Conservation (phyloP, 768 basidiomycete species). For the Suillus variegatus region DNA sequence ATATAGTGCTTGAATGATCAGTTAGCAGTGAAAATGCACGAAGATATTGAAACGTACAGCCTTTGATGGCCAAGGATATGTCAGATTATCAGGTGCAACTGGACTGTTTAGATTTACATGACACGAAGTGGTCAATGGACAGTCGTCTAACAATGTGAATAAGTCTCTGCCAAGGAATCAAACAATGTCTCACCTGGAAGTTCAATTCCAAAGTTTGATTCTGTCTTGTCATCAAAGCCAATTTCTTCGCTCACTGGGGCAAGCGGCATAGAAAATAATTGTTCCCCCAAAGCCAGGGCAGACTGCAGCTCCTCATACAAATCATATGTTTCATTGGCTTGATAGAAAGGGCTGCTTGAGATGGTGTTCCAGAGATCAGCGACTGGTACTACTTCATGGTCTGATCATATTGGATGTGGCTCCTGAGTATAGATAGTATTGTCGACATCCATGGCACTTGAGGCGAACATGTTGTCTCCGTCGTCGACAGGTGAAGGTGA, state of each 20-base stretch:
- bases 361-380: not conserved
- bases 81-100: slow-evolving; percentile 33
- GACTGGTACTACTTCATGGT: not conserved
- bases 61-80: slow-evolving; percentile 11
- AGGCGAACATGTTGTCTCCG: too few species aligned
- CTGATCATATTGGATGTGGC: not conserved
- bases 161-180: not conserved
- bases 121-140: not conserved
- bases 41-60: slow-evolving; percentile 2
- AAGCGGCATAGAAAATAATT: slow-evolving; percentile 8
- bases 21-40: not conserved
- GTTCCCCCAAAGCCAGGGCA: slow-evolving; percentile 6
- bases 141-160: not conserved
- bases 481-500: not conserved
- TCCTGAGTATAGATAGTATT: not conserved
- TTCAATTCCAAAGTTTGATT: not conserved
- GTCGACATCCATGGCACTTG: not conserved
- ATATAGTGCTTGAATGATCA: slow-evolving; percentile 23
- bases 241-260: slow-evolving; percentile 2
- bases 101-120: not conserved
- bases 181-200: not conserved
- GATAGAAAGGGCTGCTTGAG: not conserved
- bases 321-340: not conserved
- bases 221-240: slow-evolving; percentile 31
- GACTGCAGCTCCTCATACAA: slow-evolving; percentile 8